These are phyloP conservation scores for Hyphopichia buzzinii DNA, from an alignment of 1,139 yeast genomes.

Conservation along the genomic window DNA sequence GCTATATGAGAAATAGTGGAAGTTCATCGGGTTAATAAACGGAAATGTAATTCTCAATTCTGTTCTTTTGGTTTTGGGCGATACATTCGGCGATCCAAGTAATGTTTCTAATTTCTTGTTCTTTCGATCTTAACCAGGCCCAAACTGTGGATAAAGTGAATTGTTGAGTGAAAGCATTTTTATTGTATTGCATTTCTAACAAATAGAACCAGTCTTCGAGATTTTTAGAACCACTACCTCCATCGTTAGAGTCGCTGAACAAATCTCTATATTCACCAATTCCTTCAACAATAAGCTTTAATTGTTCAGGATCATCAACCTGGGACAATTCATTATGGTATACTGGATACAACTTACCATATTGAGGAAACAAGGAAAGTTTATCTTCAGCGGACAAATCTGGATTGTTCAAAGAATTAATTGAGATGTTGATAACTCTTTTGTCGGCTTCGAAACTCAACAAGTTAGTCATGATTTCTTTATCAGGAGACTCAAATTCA, in stretches of 20 bases:
- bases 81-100: slow-evolving; percentile 99
- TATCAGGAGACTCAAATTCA: slow-evolving; percentile 71
- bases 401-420: slow-evolving; percentile 80
- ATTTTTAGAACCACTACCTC: slow-evolving; percentile 47
- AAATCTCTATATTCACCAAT: slow-evolving; percentile 74
- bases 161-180: slow-evolving; percentile 93
- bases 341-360: slow-evolving; percentile 78
- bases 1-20: not conserved
- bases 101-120: slow-evolving; percentile 93
- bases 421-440: slow-evolving; percentile 84
- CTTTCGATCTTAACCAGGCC: slow-evolving; percentile 96
- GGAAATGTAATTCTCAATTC: slow-evolving; percentile 74
- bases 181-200: slow-evolving; percentile 88
- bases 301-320: slow-evolving; percentile 84
- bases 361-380: slow-evolving; percentile 65
- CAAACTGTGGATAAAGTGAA: slow-evolving; percentile 87
- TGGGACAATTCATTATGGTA: slow-evolving; percentile 69
- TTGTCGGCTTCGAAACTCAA: slow-evolving; percentile 93
- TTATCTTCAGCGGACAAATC: slow-evolving; percentile 74
- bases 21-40: slow-evolving; percentile 44
- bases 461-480: slow-evolving; percentile 74
- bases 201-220: slow-evolving; percentile 93
- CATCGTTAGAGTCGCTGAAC: slow-evolving; percentile 40
- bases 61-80: slow-evolving; percentile 81
- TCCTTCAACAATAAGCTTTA: slow-evolving; percentile 67